Conservation (phyloP, 1,284 basidiomycete genomes). For the Rugosomyces carneus region DNA sequence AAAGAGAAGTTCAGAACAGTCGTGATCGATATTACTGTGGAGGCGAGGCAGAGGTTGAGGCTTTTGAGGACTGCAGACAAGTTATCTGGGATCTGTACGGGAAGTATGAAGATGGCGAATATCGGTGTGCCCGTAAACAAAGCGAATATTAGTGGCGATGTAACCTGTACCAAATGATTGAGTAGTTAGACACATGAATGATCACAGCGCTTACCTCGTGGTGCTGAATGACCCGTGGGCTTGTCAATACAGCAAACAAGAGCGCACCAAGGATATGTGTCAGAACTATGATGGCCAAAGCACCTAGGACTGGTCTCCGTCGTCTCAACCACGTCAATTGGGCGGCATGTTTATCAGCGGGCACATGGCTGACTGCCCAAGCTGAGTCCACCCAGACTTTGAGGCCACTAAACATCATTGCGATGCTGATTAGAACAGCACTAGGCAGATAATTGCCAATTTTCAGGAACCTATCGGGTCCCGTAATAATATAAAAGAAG, state of each 20-base stretch:
- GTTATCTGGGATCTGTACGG: constrained; percentile 20
- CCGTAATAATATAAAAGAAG: constrained; percentile 87
- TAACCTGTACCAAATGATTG: constrained; percentile 11
- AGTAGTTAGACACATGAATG: background rate
- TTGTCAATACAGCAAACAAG: constrained; percentile 42
- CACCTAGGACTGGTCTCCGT: constrained; percentile 43
- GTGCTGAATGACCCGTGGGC: constrained; percentile 33
- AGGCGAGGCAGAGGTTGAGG: constrained; percentile 70
- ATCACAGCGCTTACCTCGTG: constrained; percentile 29
- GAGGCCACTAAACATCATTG: constrained; percentile 79
- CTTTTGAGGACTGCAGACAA: constrained; percentile 55
- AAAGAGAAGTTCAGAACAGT: constrained; percentile 90
- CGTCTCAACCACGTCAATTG: constrained; percentile 25
- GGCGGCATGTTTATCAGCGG: constrained; percentile 18
- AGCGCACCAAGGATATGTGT: constrained; percentile 49
- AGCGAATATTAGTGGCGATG: constrained; percentile 24
- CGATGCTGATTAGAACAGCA: constrained; percentile 73
- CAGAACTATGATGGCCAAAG: constrained; percentile 44
- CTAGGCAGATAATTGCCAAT: constrained; percentile 88
- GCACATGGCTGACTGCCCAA: constrained; percentile 33
- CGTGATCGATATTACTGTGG: constrained; percentile 77
- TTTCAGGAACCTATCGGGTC: constrained; percentile 75
- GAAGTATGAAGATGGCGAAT: constrained; percentile 19
- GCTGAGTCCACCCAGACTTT: constrained; percentile 63
- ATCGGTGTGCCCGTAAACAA: constrained; percentile 26